Percentiles rank a stretch among this genome's conserved stretches.
phyloP scores from a whole-genome alignment of 2,329 filamentous ascomycete genomes.

The Thyridium curvatum region DNA sequence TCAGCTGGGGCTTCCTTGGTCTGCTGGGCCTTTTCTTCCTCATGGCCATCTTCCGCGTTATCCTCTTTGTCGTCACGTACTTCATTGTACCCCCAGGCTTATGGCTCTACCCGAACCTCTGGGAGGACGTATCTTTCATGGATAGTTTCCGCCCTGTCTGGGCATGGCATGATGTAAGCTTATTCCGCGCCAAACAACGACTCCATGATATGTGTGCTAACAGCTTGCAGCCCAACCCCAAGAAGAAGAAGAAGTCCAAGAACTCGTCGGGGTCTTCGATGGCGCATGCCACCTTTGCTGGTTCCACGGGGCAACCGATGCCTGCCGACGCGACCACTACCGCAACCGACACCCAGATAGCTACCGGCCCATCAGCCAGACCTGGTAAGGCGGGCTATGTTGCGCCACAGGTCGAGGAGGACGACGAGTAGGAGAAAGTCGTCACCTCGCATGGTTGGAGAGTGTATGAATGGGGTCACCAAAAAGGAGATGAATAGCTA shows the following conservation, averaged over 20 bases:
- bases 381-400: slow-evolving; percentile 33
- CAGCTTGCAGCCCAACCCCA: slow-evolving; percentile 29
- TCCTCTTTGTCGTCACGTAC: slow-evolving; percentile 89
- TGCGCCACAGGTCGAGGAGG: slow-evolving; percentile 31
- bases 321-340: slow-evolving; percentile 51
- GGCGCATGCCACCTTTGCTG: slow-evolving; percentile 39
- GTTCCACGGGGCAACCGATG: slow-evolving; percentile 44
- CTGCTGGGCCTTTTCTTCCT: slow-evolving; percentile 89
- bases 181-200: not conserved
- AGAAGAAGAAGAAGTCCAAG: slow-evolving; percentile 53
- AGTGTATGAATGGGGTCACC: no score
- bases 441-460: not conserved
- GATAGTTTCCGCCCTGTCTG: slow-evolving; percentile 94
- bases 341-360: slow-evolving; percentile 48
- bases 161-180: slow-evolving; percentile 92
- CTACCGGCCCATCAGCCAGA: slow-evolving; percentile 30
- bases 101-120: slow-evolving; percentile 98
- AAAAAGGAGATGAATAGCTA: no score
- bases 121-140: slow-evolving; percentile 97
- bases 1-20: slow-evolving; percentile 88
- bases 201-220: slow-evolving; percentile 2
- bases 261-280: slow-evolving; percentile 22
- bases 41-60: slow-evolving; percentile 95
- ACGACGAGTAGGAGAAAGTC: slow-evolving; percentile 18
- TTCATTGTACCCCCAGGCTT: slow-evolving; percentile 78